Evolutionary conservation across 208 protist species (phyloP), one percentile per base, ranked within the genome.

Genomic region (Trypanosoma rangeli): DNA sequence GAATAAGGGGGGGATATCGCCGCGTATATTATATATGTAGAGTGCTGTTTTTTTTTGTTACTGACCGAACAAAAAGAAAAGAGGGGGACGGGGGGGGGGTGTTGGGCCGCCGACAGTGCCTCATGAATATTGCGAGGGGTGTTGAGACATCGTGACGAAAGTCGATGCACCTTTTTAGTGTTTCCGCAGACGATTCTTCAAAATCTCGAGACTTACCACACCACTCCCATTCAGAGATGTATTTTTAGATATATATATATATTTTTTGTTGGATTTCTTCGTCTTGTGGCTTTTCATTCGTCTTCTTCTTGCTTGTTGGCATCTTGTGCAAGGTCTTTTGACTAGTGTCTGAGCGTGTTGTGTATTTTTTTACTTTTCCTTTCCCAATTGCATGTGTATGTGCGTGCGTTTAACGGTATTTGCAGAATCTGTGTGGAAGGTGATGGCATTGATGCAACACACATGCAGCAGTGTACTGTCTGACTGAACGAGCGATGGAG

Each of bases 251-350:
- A 42, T 46, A 62, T 62, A 12, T 62, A 13, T 62, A 22, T 8
- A 61, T 61, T 37, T 62, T 62, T 42, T n/a, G 26, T 49, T 42
- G 44, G 24, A n/a, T 62, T 62, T 42, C 22, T 44, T 53, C 12
- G 8, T 53, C 24, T n/a, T n/a, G 44, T 63, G n/a, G 39, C 46
- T 63, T 49, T 49, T 58, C 26, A 0, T 58, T 8, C 31, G 12
- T 29, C 16, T 53, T 53, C 1, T 24, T 53, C 26, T 29, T 28
- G 33, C 7, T 37, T 37, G 33, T 37, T 37, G 33, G 33, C 2
- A 7, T 37, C n/a, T n/a, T n/a, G n/a, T 37, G 33, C 33, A 37
- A 50, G 18, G 12, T 35, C 31, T 58, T 29, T 1, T 16, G 54
- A 33, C 26, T 35, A 1, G 20, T 3, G 31, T 33, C 22, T 18